A percentile compares a stretch with the other conserved stretches of the same genome.
phyloP scores from a whole-genome alignment of 352 stramenopile genomes.

The Pythium rishiriense region DNA sequence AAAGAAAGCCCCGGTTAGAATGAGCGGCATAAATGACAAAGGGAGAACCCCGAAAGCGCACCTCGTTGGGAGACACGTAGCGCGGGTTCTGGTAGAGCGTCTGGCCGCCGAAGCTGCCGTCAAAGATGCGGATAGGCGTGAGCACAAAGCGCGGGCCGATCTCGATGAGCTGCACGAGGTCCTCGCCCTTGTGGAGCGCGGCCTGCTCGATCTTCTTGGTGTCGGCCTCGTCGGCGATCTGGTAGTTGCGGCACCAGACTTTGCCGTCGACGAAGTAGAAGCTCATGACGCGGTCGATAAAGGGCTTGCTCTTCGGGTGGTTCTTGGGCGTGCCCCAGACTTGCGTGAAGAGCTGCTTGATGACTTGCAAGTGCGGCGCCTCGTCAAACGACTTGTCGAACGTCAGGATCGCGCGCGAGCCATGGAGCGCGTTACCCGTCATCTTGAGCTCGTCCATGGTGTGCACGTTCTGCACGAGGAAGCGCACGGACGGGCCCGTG shows the following conservation, averaged over 20 bases:
- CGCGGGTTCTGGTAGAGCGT: conserved; percentile 98
- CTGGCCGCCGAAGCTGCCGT: conserved; percentile 97
- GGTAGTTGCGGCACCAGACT: conserved; percentile 99
- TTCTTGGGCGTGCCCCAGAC: conserved; percentile 95
- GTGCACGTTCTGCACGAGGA: conserved; percentile 99
- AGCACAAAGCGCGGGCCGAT: conserved; percentile 99
- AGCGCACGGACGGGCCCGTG: conserved; percentile 96
- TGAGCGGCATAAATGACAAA: too few relatives aligned
- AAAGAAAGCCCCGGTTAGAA: too few relatives aligned
- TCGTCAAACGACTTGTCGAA: conserved; percentile 96
- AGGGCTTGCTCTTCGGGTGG: conserved; percentile 99
- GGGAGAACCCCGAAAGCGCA: conserved; percentile 30
- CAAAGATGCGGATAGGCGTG: conserved; percentile 98
- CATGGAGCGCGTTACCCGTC: conserved; percentile 98
- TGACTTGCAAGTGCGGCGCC: conserved; percentile 90
- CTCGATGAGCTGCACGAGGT: conserved; percentile 97
- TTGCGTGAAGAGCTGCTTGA: conserved; percentile 97
- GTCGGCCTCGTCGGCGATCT: conserved; percentile 83
- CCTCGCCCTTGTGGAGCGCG: conserved; percentile 81
- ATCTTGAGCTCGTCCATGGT: conserved; percentile 99
- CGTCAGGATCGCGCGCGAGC: conserved; percentile 96
- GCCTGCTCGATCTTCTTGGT: conserved; percentile 92
- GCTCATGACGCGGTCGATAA: conserved; percentile 98
- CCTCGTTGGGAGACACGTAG: conserved; percentile 97
- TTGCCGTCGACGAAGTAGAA: conserved; percentile 94